phyloP scores from a whole-genome alignment of 257 asterid genomes.

The Vinca minor region DNA sequence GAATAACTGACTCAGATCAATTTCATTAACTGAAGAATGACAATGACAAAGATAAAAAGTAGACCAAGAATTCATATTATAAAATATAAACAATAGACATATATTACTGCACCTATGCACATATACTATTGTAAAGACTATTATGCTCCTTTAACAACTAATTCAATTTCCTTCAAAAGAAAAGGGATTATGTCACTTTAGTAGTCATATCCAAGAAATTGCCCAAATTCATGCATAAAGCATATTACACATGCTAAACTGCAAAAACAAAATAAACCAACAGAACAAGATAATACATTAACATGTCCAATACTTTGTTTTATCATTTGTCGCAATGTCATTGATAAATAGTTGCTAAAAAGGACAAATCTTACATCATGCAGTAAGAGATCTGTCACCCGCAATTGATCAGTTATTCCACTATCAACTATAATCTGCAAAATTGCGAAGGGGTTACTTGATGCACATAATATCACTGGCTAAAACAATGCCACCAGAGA shows the following conservation, averaged over 20 bases:
- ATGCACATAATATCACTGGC: not conserved
- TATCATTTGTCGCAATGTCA: not conserved
- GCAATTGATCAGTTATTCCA: slow-evolving; percentile 75
- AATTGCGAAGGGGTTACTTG: slow-evolving; percentile 1
- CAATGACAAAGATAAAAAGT: not conserved
- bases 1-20: not conserved
- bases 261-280: not conserved
- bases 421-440: slow-evolving; percentile 72
- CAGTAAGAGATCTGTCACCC: slow-evolving; percentile 69
- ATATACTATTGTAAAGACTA: too few species aligned
- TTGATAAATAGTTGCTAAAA: not conserved
- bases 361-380: slow-evolving; percentile 55
- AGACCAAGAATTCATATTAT: too few species aligned
- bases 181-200: not conserved
- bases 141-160: not conserved
- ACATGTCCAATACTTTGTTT: too few species aligned
- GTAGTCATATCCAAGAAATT: not conserved
- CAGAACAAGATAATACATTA: not conserved
- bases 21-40: not conserved
- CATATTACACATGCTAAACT: not conserved
- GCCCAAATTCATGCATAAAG: not conserved
- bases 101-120: not conserved
- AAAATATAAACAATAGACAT: not conserved
- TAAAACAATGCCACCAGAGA: not conserved
- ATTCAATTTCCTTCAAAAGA: not conserved